Percentiles rank a stretch among this genome's conserved stretches.
phyloP scores from a whole-genome alignment of 768 basidiomycete genomes.

The Fomitopsis pulvina region DNA sequence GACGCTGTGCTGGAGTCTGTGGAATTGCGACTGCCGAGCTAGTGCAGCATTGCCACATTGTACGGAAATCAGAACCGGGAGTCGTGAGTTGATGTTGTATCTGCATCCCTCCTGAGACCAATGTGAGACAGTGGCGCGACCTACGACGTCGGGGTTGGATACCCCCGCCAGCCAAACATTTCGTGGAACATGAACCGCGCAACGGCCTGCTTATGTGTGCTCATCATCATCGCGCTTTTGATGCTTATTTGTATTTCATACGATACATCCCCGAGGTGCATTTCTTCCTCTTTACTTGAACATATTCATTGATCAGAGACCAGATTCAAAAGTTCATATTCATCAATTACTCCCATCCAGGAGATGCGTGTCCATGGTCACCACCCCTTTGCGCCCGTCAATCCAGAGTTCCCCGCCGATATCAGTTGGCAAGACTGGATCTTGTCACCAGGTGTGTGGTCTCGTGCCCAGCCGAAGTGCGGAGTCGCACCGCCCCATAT shows the following conservation, averaged over 20 bases:
- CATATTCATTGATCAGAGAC: no score
- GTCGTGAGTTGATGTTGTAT: background rate
- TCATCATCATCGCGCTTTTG: slow-evolving; percentile 13
- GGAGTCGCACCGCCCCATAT: no score
- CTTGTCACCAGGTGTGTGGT: no score
- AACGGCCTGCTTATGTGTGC: background rate
- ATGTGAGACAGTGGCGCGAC: background rate
- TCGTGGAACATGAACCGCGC: background rate
- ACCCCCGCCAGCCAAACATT: background rate
- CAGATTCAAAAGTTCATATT: no score
- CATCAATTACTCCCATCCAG: no score
- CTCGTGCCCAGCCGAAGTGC: no score
- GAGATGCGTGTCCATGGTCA: no score
- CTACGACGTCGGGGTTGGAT: background rate
- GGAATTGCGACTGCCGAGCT: background rate
- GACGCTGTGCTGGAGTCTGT: slow-evolving; percentile 1
- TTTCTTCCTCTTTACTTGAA: no score
- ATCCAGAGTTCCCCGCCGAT: no score
- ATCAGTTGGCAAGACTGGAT: no score
- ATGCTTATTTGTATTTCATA: slow-evolving; percentile 20
- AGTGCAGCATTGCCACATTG: background rate
- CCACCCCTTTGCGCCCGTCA: no score
- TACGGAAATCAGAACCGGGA: background rate
- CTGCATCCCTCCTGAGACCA: background rate
- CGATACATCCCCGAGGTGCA: slow-evolving; percentile 23